Percentiles rank a stretch among this genome's conserved stretches.
These are phyloP conservation scores for Rhynchosporium agropyri DNA, from an alignment of 2,329 filamentous ascomycete genomes.

Conservation along the genomic window DNA sequence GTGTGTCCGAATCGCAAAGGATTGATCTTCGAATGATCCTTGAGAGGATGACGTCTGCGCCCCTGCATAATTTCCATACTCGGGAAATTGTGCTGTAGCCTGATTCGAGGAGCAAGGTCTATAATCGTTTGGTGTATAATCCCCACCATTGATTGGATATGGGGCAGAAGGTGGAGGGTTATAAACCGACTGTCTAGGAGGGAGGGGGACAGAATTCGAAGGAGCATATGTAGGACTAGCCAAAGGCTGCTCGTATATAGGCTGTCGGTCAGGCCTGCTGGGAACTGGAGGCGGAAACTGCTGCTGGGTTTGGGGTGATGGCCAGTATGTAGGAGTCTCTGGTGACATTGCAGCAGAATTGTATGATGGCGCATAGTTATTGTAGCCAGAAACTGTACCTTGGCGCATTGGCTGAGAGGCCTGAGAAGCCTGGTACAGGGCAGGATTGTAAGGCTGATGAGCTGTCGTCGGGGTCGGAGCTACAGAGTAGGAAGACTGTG, in stretches of 20 bases:
- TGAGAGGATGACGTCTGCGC: slow-evolving; percentile 25
- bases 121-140: slow-evolving; percentile 35
- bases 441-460: slow-evolving; percentile 69
- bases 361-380: slow-evolving; percentile 49
- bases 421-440: slow-evolving; percentile 47
- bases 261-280: slow-evolving; percentile 31
- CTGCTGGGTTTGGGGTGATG: slow-evolving; percentile 28
- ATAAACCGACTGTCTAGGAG: slow-evolving; percentile 34
- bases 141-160: slow-evolving; percentile 39
- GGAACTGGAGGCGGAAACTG: slow-evolving; percentile 34
- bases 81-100: slow-evolving; percentile 33
- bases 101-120: slow-evolving; percentile 25
- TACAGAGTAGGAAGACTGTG: slow-evolving; percentile 53
- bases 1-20: slow-evolving; percentile 32
- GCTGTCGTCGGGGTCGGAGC: slow-evolving; percentile 54
- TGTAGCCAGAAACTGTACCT: slow-evolving; percentile 56
- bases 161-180: slow-evolving; percentile 31
- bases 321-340: slow-evolving; percentile 44
- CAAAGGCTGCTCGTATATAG: slow-evolving; percentile 37
- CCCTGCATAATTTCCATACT: slow-evolving; percentile 33
- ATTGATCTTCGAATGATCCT: slow-evolving; percentile 31
- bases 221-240: slow-evolving; percentile 35
- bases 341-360: slow-evolving; percentile 44
- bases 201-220: slow-evolving; percentile 34
- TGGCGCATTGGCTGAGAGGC: slow-evolving; percentile 60